Evolutionary conservation across 2,329 filamentous ascomycete genomes (phyloP).

Genomic region (Amphichorda felina): DNA sequence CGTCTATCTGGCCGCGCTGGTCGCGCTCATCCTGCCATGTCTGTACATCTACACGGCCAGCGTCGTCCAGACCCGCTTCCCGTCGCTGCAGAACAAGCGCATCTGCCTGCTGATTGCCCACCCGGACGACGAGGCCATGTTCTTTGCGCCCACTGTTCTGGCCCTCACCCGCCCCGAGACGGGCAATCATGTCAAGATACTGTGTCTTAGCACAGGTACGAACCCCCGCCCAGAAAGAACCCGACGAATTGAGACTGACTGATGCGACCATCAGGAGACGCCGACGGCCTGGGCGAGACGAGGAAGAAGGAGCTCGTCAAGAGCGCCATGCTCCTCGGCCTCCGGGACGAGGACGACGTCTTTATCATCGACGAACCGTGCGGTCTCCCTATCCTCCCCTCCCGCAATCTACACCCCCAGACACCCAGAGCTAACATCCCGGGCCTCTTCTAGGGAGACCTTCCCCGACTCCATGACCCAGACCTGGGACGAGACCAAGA

Average conservation of each 20-base stretch:
- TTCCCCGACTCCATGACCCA: conserved; percentile 86
- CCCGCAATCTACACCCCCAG: conserved; percentile 3
- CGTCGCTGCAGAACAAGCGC: conserved; percentile 65
- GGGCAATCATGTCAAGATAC: conserved; percentile 85
- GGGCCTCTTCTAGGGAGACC: conserved; percentile 25
- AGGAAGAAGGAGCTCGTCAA: conserved; percentile 75
- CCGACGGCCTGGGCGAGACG: conserved; percentile 74
- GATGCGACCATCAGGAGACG: conserved; percentile 47
- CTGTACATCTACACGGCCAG: conserved; percentile 40
- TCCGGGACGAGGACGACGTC: conserved; percentile 66
- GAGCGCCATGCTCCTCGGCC: conserved; percentile 65
- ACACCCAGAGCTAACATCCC: not conserved
- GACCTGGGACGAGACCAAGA: conserved; percentile 60
- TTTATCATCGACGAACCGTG: conserved; percentile 73
- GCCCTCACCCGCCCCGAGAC: conserved; percentile 69
- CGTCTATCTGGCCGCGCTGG: conserved; percentile 13
- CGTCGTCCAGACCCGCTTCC: conserved; percentile 40
- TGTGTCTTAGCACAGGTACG: conserved; percentile 78
- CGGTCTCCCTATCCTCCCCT: conserved; percentile 11
- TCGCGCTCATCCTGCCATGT: conserved; percentile 29
- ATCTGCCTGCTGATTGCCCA: conserved; percentile 92
- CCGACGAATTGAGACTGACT: not conserved
- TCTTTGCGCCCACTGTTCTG: conserved; percentile 83
- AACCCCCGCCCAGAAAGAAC: not conserved
- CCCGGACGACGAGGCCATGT: conserved; percentile 99